phyloP scores from a whole-genome alignment of 139 green algal species.

The Ulvella scutata region DNA sequence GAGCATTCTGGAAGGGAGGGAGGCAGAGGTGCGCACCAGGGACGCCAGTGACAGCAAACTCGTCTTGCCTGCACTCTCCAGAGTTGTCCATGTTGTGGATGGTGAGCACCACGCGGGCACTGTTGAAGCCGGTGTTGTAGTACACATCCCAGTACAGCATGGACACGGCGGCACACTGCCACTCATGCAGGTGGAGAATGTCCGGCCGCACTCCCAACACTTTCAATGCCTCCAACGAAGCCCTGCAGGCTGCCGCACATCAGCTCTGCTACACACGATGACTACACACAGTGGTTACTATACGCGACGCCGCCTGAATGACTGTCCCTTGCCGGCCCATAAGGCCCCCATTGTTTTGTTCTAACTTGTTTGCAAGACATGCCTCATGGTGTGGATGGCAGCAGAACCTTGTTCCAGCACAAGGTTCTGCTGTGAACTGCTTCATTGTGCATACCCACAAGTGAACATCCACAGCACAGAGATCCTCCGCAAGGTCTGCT shows the following conservation, averaged over 20 bases:
- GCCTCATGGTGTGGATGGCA: too few species aligned
- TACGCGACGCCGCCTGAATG: too few species aligned
- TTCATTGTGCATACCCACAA: too few species aligned
- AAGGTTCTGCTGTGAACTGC: too few species aligned
- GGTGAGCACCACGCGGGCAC: conserved; percentile 52
- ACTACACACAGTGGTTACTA: too few species aligned
- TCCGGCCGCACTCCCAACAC: conserved; percentile 27
- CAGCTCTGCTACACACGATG: neutral
- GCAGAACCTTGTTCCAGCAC: too few species aligned
- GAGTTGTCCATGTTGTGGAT: conserved; percentile 95
- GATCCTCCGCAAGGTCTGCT: neutral
- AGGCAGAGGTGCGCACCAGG: neutral
- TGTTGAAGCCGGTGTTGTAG: conserved; percentile 16
- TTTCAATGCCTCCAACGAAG: conserved; percentile 48
- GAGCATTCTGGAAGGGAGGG: too few species aligned
- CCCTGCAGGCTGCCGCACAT: conserved; percentile 26
- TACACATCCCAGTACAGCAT: conserved; percentile 80
- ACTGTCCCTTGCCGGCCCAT: too few species aligned
- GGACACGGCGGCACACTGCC: conserved; percentile 58
- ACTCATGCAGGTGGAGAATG: conserved; percentile 84
- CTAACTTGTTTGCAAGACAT: too few species aligned
- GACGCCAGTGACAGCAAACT: conserved; percentile 56
- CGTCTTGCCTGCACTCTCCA: conserved; percentile 69
- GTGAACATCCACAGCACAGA: neutral
- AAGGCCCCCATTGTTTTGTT: too few species aligned